phyloP scores from a whole-genome alignment of 371 early-diverging fungal species.

The Mucor plumbeus region DNA sequence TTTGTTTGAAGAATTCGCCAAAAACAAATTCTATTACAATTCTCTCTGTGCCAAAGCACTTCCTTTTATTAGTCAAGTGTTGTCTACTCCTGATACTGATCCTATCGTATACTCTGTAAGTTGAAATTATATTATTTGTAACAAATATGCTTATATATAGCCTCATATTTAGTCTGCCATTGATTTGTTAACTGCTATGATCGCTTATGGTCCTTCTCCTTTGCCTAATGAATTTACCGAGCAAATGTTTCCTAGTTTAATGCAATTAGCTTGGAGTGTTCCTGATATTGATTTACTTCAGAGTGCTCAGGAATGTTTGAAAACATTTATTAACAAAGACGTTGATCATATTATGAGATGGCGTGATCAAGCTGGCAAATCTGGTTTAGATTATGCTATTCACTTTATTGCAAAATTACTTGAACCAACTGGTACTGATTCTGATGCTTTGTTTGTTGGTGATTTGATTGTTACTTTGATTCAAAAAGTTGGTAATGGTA shows the following conservation, averaged over 20 bases:
- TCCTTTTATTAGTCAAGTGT: slow-evolving; percentile 69
- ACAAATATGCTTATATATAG: background rate
- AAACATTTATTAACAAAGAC: slow-evolving; percentile 68
- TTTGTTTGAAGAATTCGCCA: slow-evolving; percentile 77
- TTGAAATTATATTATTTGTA: background rate
- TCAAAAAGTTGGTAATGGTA: slow-evolving; percentile 73
- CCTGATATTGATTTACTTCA: slow-evolving; percentile 66
- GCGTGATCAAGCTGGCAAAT: slow-evolving; percentile 67
- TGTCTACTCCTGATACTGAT: slow-evolving; percentile 53
- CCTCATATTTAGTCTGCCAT: slow-evolving; percentile 58
- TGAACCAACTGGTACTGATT: slow-evolving; percentile 76
- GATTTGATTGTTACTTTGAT: slow-evolving; percentile 84
- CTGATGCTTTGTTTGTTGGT: slow-evolving; percentile 88
- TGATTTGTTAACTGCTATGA: slow-evolving; percentile 71
- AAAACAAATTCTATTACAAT: slow-evolving; percentile 64
- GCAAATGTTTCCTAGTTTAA: slow-evolving; percentile 82
- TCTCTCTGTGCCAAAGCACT: slow-evolving; percentile 72
- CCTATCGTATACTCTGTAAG: slow-evolving; percentile 61
- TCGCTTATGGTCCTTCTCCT: slow-evolving; percentile 70
- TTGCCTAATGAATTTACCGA: slow-evolving; percentile 77
- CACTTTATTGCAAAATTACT: slow-evolving; percentile 80
- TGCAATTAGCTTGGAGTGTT: slow-evolving; percentile 68
- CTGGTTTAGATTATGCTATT: slow-evolving; percentile 81
- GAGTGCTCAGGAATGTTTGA: slow-evolving; percentile 71
- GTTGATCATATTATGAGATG: slow-evolving; percentile 67